Conservation (phyloP, 2,329 filamentous ascomycete species). For the Fusarium nelsonii region DNA sequence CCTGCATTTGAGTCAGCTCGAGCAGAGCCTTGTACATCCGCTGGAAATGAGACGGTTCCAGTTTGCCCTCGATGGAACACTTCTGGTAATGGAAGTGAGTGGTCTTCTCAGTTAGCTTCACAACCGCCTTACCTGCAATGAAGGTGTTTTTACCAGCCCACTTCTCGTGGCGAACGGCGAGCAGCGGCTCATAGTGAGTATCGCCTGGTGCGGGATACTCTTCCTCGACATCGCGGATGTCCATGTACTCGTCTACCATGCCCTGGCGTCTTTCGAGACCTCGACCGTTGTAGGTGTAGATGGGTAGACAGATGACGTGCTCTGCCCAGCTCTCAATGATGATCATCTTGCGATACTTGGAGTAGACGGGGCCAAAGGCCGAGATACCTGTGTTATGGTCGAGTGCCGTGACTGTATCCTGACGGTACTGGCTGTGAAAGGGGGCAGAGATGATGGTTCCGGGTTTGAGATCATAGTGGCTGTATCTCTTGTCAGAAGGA, state of each 20-base stretch:
- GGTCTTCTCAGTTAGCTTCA: slow-evolving; percentile 40
- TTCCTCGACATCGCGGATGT: slow-evolving; percentile 31
- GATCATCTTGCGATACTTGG: slow-evolving; percentile 46
- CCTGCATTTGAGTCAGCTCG: neutral
- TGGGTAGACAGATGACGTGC: slow-evolving; percentile 35
- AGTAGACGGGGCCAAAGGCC: slow-evolving; percentile 34
- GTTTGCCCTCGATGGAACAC: slow-evolving; percentile 40
- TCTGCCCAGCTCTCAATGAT: slow-evolving; percentile 37
- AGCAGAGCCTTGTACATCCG: slow-evolving; percentile 12
- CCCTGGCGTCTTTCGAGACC: slow-evolving; percentile 26
- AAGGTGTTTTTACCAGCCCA: slow-evolving; percentile 25
- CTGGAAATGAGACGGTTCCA: slow-evolving; percentile 2
- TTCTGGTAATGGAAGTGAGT: slow-evolving; percentile 7
- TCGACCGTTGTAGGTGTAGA: slow-evolving; percentile 38
- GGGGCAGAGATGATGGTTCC: slow-evolving; percentile 41
- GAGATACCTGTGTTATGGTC: slow-evolving; percentile 25
- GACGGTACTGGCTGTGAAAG: slow-evolving; percentile 27
- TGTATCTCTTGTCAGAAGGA: slow-evolving; percentile 1
- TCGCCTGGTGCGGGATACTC: neutral
- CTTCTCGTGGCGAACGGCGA: slow-evolving; percentile 2
- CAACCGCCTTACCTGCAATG: slow-evolving; percentile 23
- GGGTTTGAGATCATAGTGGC: neutral
- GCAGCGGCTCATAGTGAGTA: slow-evolving; percentile 1
- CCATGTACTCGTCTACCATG: slow-evolving; percentile 35
- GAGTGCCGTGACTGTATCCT: neutral